Percentiles rank a stretch among this genome's conserved stretches.
Evolutionary conservation across 2,329 filamentous ascomycete genomes (phyloP).

Genomic region (Annulohypoxylon truncatum): DNA sequence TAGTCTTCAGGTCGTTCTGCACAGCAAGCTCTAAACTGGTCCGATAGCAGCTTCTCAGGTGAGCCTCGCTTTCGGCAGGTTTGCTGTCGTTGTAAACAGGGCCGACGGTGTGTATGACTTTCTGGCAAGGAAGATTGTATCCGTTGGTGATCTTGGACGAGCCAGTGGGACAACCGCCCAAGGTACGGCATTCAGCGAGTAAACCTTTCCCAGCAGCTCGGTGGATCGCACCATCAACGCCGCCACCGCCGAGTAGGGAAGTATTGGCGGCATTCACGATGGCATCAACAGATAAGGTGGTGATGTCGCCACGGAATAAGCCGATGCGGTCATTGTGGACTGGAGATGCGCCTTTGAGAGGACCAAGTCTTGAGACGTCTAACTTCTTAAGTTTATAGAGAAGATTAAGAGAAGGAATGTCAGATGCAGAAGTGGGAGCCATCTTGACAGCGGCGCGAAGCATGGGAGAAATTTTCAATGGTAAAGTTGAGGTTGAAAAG

Average conservation of each 20-base stretch:
- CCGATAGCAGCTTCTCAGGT: constrained; percentile 74
- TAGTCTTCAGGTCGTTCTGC: constrained; percentile 70
- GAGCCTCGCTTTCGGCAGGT: constrained; percentile 56
- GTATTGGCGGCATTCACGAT: constrained; percentile 95
- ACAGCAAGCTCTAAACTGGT: constrained; percentile 79
- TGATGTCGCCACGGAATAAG: constrained; percentile 83
- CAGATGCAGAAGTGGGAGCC: constrained; percentile 57
- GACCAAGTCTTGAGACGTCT: constrained; percentile 36
- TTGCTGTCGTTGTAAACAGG: constrained; percentile 73
- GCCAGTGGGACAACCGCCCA: constrained; percentile 81
- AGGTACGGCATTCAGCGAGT: constrained; percentile 74
- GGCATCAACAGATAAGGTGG: constrained; percentile 78
- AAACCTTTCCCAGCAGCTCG: constrained; percentile 78
- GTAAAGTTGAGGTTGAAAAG: not conserved
- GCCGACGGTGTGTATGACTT: constrained; percentile 91
- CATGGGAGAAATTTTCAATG: constrained; percentile 13
- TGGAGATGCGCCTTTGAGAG: constrained; percentile 43
- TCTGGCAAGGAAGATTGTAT: constrained; percentile 78
- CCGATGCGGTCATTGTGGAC: constrained; percentile 76
- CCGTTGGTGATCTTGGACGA: constrained; percentile 84
- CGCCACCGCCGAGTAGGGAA: constrained; percentile 84
- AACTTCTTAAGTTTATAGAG: constrained; percentile 73
- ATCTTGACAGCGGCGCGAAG: constrained; percentile 48
- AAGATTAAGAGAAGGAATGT: constrained; percentile 71
- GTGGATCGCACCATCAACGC: constrained; percentile 91